phyloP scores from a whole-genome alignment of 1,284 basidiomycete genomes.

The Phlebopus sp. region DNA sequence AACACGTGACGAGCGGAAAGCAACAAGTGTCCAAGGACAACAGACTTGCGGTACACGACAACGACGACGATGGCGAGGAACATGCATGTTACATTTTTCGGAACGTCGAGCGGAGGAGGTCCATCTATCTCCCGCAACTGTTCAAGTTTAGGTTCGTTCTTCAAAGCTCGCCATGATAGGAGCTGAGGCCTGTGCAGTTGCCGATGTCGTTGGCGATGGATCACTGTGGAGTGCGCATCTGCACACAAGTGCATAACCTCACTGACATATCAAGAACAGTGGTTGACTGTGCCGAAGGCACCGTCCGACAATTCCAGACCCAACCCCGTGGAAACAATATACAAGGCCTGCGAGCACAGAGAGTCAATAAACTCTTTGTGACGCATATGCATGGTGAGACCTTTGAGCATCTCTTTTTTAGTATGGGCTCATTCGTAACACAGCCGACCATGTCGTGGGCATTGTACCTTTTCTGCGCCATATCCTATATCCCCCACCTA shows the following conservation, averaged over 20 bases:
- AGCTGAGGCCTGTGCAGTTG: conserved; percentile 33
- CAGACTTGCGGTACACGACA: neutral
- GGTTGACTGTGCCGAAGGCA: conserved; percentile 88
- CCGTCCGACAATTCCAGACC: conserved; percentile 60
- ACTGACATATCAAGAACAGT: conserved; percentile 44
- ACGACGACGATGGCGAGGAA: conserved; percentile 16
- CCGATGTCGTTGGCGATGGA: conserved; percentile 51
- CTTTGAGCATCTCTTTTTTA: conserved; percentile 21
- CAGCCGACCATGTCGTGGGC: conserved; percentile 83
- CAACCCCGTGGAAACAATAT: conserved; percentile 34
- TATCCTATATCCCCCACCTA: conserved; percentile 48
- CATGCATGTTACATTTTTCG: conserved; percentile 61
- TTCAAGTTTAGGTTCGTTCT: conserved; percentile 49
- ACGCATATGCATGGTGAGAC: conserved; percentile 81
- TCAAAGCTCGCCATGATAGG: neutral
- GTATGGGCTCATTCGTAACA: conserved; percentile 5
- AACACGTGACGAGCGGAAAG: conserved; percentile 17
- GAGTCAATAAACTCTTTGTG: conserved; percentile 75
- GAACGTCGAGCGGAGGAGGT: conserved; percentile 73
- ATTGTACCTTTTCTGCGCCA: conserved; percentile 72
- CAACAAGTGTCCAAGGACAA: neutral
- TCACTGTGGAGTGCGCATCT: conserved; percentile 59
- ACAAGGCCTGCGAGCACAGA: conserved; percentile 45
- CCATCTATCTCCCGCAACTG: conserved; percentile 68
- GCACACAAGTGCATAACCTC: conserved; percentile 4